Evolutionary conservation across 352 stramenopile genomes (phyloP).

Genomic region (Globisporangium barbulae): DNA sequence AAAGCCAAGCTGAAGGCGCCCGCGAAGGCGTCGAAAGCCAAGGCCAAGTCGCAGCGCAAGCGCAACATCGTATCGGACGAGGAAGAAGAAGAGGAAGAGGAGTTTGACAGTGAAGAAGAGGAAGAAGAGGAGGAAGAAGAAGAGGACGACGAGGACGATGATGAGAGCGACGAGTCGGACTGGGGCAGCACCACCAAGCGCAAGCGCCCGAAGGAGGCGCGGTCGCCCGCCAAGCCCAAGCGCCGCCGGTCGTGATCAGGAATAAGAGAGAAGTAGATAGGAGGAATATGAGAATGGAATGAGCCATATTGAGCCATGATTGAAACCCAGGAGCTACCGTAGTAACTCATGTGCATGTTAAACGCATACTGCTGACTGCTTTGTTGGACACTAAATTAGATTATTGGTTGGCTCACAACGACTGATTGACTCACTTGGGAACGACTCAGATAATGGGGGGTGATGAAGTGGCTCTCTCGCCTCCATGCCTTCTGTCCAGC

Average conservation of each 20-base stretch:
- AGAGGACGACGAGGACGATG: conserved; percentile 18
- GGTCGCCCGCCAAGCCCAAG: conserved; percentile 21
- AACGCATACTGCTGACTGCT: background rate
- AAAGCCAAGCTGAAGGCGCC: conserved; percentile 22
- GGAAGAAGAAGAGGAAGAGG: conserved; percentile 41
- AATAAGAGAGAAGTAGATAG: background rate
- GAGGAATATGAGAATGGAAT: background rate
- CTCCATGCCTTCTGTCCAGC: too few species aligned
- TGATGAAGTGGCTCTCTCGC: too few species aligned
- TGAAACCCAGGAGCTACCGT: too few species aligned
- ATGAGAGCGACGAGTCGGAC: conserved; percentile 33
- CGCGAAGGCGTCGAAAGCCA: background rate
- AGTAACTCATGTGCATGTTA: background rate
- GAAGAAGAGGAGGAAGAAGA: conserved; percentile 36
- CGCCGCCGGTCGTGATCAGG: conserved; percentile 19
- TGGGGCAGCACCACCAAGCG: conserved; percentile 34
- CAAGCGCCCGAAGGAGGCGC: conserved; percentile 25
- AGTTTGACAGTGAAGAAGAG: conserved; percentile 50
- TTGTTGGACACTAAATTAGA: conserved; percentile 10
- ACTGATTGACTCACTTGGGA: conserved; percentile 4
- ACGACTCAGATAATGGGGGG: background rate
- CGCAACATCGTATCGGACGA: conserved; percentile 33
- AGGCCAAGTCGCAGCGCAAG: background rate
- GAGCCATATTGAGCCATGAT: too few species aligned
- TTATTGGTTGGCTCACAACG: background rate